Base-by-base conservation (phyloP, 345 rosid species). In the Iberis pinnata region DNA sequence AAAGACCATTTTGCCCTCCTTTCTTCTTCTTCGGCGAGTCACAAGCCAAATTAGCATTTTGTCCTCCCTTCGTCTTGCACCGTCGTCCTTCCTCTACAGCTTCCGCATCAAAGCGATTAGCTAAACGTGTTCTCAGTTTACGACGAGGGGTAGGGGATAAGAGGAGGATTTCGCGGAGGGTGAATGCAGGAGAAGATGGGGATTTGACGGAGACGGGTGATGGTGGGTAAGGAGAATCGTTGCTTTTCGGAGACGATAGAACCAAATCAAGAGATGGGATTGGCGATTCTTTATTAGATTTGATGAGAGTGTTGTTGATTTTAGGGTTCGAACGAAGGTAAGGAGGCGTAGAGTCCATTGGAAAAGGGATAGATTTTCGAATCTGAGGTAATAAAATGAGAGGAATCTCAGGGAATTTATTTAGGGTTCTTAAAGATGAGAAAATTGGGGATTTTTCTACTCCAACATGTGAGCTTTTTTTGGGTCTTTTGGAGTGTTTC, bases 121-220 rank as follows among this genome's bases (percentile, higher is more conserved):
- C 63, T 0, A 82, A 67, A 20, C 89, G 80, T 63, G 80, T 77
- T 69, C 83, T 79, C 4, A 92, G 77, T 60, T 69, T 75, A 56
- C 78, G 73, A 19, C 73, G 64, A 15, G 89, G 89, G 4, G 95
- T 80, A 32, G 89, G 84, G 27, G 97, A 88, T 15, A 80, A 76
- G 51, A 83, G 81, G 24, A 88, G 78, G 8, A 85, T 74, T 24
- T 88, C 85, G 4, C 48, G 79, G 4, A 74, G 74, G 14, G 85
- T 79, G 26, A 74, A 5, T 5, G 32, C 76, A 32, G 78, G 68
- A 43, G 59, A 74, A 47, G 55, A 63, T 12, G 82, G 63, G 0
- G 89, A 76, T 18, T 49, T 55, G 46, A 70, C 67, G 5, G 86
- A 71, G 5, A 45, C 64, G 1, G 75, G 38, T 2, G 87, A 74